Percentiles rank a stretch among this genome's conserved stretches.
Conservation (phyloP, 306 rosid species). For the Dalbergia cultrata region DNA sequence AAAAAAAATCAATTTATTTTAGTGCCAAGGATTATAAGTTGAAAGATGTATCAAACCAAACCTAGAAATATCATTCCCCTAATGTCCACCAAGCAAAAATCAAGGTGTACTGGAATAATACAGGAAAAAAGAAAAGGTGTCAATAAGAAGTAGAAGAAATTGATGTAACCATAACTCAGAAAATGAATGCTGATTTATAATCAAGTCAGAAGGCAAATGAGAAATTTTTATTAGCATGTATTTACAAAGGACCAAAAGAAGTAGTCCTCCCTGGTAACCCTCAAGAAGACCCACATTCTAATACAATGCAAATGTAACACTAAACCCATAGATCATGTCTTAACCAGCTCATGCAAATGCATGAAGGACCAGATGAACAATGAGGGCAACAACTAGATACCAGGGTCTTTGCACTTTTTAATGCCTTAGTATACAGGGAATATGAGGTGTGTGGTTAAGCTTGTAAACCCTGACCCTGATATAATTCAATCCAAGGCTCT, state of each 20-base stretch:
- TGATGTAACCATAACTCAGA: conserved; percentile 4
- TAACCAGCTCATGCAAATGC: conserved; percentile 43
- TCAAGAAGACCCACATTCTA: conserved; percentile 28
- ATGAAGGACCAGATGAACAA: conserved; percentile 39
- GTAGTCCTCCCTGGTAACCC: conserved; percentile 32
- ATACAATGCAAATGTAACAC: conserved; percentile 35
- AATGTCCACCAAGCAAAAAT: background rate
- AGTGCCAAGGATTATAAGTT: background rate
- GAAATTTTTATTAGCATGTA: conserved; percentile 53
- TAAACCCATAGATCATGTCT: conserved; percentile 42
- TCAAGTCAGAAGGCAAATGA: conserved; percentile 44
- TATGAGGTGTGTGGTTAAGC: conserved; percentile 26
- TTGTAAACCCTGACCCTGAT: conserved; percentile 27
- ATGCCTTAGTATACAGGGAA: conserved; percentile 31
- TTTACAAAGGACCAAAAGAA: conserved; percentile 54
- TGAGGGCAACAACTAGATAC: conserved; percentile 45
- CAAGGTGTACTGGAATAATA: background rate
- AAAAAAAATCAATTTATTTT: background rate
- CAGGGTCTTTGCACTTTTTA: conserved; percentile 49
- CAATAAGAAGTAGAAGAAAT: background rate
- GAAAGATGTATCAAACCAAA: too few relatives aligned
- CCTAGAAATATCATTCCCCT: background rate
- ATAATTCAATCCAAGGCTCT: conserved; percentile 25
- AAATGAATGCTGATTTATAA: conserved; percentile 32
- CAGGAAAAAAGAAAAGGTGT: background rate